phyloP scores from a whole-genome alignment of 176 grass and related monocot genomes.

The Otatea glauca region DNA sequence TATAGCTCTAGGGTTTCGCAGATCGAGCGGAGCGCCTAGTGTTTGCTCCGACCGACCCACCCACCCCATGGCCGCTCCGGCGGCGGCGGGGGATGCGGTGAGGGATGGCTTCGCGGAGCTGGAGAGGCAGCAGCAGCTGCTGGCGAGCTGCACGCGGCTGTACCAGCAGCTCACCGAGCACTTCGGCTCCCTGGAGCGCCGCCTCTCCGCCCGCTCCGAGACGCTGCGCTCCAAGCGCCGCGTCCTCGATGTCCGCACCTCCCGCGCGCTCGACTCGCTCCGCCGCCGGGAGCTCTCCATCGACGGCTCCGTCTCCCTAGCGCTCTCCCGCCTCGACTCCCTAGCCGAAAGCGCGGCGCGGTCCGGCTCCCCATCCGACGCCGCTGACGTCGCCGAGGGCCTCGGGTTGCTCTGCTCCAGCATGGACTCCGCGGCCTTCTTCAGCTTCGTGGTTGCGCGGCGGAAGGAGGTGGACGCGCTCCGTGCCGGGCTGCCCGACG shows the following conservation, averaged over 20 bases:
- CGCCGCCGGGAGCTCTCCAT: slow-evolving; percentile 67
- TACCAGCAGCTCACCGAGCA: slow-evolving; percentile 81
- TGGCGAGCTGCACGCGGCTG: slow-evolving; percentile 67
- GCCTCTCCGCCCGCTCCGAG: slow-evolving; percentile 57
- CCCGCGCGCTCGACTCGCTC: slow-evolving; percentile 58
- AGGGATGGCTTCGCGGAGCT: slow-evolving; percentile 75
- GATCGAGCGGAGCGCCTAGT: slow-evolving; percentile 22
- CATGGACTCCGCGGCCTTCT: slow-evolving; percentile 66
- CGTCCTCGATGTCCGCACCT: slow-evolving; percentile 49
- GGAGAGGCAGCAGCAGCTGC: slow-evolving; percentile 80
- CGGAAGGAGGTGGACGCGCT: slow-evolving; percentile 79
- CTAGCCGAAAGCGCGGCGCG: slow-evolving; percentile 33
- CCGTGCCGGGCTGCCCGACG: slow-evolving; percentile 55
- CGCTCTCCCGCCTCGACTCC: slow-evolving; percentile 53
- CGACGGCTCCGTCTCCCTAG: slow-evolving; percentile 58
- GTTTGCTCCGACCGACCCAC: neutral
- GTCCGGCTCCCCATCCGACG: neutral
- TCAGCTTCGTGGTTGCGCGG: slow-evolving; percentile 66
- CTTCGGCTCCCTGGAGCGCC: slow-evolving; percentile 69
- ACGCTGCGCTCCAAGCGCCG: slow-evolving; percentile 66
- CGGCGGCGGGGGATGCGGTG: slow-evolving; percentile 43
- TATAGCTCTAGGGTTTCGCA: slow-evolving; percentile 48
- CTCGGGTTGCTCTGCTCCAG: slow-evolving; percentile 55
- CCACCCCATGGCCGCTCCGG: slow-evolving; percentile 39
- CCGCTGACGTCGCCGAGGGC: slow-evolving; percentile 29